Base-by-base conservation (phyloP, 2,329 filamentous ascomycete genomes). In the Botrytis fragariae region DNA sequence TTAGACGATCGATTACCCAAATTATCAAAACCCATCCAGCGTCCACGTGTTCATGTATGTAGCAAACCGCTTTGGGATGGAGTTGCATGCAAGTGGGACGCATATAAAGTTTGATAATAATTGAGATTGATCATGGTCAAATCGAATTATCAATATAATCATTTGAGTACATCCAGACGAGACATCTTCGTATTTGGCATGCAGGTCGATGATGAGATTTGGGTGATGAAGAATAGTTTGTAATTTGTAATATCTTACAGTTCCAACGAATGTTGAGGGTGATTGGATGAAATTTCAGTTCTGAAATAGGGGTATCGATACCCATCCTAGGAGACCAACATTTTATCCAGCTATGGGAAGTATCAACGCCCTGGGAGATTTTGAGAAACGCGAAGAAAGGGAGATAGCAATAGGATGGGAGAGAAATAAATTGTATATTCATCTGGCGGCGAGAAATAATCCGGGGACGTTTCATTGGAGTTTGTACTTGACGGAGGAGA, bases 391-490 rank as follows among this genome's bases (percentile, higher is more conserved):
- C 25, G 48, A 54, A n/a, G 48, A 54, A n/a, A 6, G 25, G 48
- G 48, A n/a, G 25, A 54, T n/a, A n/a, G 48, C n/a, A 6, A 54
- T 54, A n/a, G 48, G 9, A 14, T 64, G 62, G 62, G 62, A 39
- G 37, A n/a, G n/a, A 5, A 39, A 64, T 45, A 64, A 44, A 32
- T 39, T 64, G 9, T 64, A 64, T 1, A 64, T 64, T n/a, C 37
- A 42, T 22, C 14, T 64, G 6, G n/a, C 62, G 22, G 37, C n/a
- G n/a, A 35, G 62, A 9, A 39, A 37, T 12, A 64, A 64, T 44
- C 62, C 62, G 16, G 62, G 62, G 20, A 64, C 62, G 6, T 64
- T 64, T 64, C 62, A 64, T 29, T 64, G 62, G 62, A 44, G 62
- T 29, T 32, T 64, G 25, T 64, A 64, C 6, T 37, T 64, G 12